A percentile compares a stretch with the other conserved stretches of the same genome.
Evolutionary conservation across 2,329 filamentous ascomycete genomes (phyloP).

Genomic region (Exserohilum turcica): DNA sequence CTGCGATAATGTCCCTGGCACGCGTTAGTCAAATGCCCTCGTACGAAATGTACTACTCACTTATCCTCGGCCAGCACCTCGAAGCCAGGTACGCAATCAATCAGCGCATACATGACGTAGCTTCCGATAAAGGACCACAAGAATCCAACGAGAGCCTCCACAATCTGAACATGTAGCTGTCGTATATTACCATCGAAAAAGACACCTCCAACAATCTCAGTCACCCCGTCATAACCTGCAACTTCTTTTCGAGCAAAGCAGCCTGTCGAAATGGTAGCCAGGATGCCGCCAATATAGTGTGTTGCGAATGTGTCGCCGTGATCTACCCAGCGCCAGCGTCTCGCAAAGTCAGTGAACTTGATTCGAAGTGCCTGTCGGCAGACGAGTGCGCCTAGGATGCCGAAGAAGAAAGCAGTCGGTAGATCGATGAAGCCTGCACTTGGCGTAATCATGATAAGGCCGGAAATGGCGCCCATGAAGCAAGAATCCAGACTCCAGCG

Average conservation of each 20-base stretch:
- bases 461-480: constrained; percentile 60
- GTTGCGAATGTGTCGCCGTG: constrained; percentile 63
- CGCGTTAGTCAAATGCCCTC: constrained; percentile 8
- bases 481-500: constrained; percentile 57
- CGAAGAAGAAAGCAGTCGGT: constrained; percentile 56
- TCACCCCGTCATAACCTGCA: constrained; percentile 58
- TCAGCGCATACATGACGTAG: constrained; percentile 56
- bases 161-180: constrained; percentile 57
- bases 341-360: constrained; percentile 58
- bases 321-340: constrained; percentile 58
- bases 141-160: constrained; percentile 59
- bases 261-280: constrained; percentile 58
- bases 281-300: constrained; percentile 58
- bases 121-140: constrained; percentile 57
- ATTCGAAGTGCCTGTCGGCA: constrained; percentile 59
- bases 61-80: constrained; percentile 60
- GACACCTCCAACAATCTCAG: constrained; percentile 57
- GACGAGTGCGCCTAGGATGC: constrained; percentile 53
- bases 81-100: constrained; percentile 59
- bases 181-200: constrained; percentile 59
- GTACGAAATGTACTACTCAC: constrained; percentile 46
- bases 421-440: constrained; percentile 58
- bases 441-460: constrained; percentile 60
- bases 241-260: constrained; percentile 59
- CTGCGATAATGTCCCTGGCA: constrained; percentile 52